phyloP scores from a whole-genome alignment of 2,329 filamentous ascomycete genomes.

The Colletotrichum sublineola region DNA sequence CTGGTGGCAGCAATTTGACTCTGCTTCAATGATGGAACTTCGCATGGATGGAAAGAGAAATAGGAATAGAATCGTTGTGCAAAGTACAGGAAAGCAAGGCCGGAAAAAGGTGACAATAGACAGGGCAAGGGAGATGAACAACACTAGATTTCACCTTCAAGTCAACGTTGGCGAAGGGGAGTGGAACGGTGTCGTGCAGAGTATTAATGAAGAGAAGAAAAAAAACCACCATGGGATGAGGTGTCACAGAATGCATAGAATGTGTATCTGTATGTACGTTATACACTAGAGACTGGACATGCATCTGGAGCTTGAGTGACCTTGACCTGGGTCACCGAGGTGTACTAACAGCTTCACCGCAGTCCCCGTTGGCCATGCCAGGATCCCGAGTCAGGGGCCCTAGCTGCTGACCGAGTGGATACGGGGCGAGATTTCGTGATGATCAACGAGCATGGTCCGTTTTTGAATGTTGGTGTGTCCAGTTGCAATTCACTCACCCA shows the following conservation, averaged over 20 bases:
- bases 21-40: constrained; percentile 26
- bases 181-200: background rate
- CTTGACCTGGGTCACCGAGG: constrained; percentile 1
- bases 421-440: constrained; percentile 27
- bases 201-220: background rate
- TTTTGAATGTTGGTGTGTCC: background rate
- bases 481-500: background rate
- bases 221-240: too few species aligned
- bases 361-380: constrained; percentile 7
- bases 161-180: background rate
- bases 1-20: constrained; percentile 32
- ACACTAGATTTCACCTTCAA: background rate
- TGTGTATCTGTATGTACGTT: background rate
- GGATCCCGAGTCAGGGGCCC: constrained; percentile 26
- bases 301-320: background rate
- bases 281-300: background rate
- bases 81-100: constrained; percentile 20
- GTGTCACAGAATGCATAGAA: background rate
- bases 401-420: constrained; percentile 15
- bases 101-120: constrained; percentile 4
- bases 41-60: constrained; percentile 16
- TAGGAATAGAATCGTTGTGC: constrained; percentile 2
- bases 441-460: constrained; percentile 23
- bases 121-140: background rate
- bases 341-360: constrained; percentile 19